A percentile compares a stretch with the other conserved stretches of the same genome.
phyloP scores from a whole-genome alignment of 192 early-diverging fungal genomes.

The Lobosporangium transversale region DNA sequence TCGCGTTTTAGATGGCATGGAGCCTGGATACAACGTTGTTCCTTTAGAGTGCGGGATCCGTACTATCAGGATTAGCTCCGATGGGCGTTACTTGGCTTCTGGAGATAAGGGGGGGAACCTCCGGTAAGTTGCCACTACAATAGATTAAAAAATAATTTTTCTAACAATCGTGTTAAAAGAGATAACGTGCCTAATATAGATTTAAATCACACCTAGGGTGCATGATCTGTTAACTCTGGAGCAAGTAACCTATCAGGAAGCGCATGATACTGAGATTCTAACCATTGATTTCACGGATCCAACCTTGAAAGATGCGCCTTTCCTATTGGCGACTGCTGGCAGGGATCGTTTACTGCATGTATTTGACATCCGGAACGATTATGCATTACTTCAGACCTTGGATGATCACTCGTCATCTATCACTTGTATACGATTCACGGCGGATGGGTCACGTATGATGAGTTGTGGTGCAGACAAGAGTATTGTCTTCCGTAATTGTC shows the following conservation, averaged over 20 bases:
- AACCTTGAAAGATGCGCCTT: conserved; percentile 37
- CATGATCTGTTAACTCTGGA: conserved; percentile 68
- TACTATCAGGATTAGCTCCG: conserved; percentile 69
- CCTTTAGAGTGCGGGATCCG: conserved; percentile 72
- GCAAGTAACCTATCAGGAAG: conserved; percentile 73
- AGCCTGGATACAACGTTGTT: conserved; percentile 42
- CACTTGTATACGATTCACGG: conserved; percentile 74
- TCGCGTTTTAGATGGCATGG: conserved; percentile 20
- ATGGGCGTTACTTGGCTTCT: conserved; percentile 72
- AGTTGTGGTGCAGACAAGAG: conserved; percentile 88
- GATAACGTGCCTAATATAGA: too few species aligned
- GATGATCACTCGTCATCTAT: conserved; percentile 90
- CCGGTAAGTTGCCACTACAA: too few species aligned
- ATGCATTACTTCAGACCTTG: conserved; percentile 76
- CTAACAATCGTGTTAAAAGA: too few species aligned
- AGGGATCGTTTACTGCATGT: conserved; percentile 82
- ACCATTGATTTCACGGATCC: conserved; percentile 75
- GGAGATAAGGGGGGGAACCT: conserved; percentile 82
- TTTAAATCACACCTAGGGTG: conserved; percentile 57
- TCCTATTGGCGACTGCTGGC: conserved; percentile 75
- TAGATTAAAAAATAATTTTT: too few species aligned
- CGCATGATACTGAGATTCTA: conserved; percentile 83
- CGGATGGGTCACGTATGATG: conserved; percentile 70
- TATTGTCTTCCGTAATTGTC: conserved; percentile 71
- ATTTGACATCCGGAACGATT: conserved; percentile 70